Evolutionary conservation across 1,139 yeast species (phyloP), one percentile per base, ranked within the genome.

Genomic region (Sugiyamaella sp.): DNA sequence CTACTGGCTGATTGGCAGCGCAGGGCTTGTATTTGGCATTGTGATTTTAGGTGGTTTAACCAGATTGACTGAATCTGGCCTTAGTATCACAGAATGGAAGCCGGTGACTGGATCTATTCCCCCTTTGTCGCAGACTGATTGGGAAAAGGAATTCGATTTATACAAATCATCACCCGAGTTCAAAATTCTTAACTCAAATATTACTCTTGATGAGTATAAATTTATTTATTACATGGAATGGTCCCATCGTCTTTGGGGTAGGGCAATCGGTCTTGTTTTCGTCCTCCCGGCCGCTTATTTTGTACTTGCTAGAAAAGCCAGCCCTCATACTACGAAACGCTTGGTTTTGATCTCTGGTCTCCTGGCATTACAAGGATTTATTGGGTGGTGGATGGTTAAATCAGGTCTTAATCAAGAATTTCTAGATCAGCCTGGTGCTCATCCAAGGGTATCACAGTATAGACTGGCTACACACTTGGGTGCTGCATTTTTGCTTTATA

Each of bases 301-400:
- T 65, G 85, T 90, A 68, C 75, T 77, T 27, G 74, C 84, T 1
- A 80, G 82, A 44, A 82, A 76, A 62, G 82, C 91, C n/a, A 83
- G 90, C 2, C 72, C 81, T 1, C 84, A 82, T 59, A 85, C 89
- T 2, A 85, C 90, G 49, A 76, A 76, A 55, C 78, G 90, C 58
- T 76, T 93, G 17, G 71, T 87, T 22, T 86, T 88, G 1, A 80
- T 95, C 49, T 81, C 96, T 40, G 84, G 80, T 0, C 74, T 93
- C 52, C 77, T 95, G 55, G 99, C 97, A 10, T 74, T 95, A 46
- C 99, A 95, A 75, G 99, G 99, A 46, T 86, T 85, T 52, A 86
- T 95, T 63, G 99, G 99, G 37, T 95, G 99, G 99, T 95, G 99
- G 99, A 95, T 95, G 99, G 99, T 95, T 54, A 85, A 87, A 65